phyloP scores from a whole-genome alignment of 1,139 yeast species.

The Sugiyamaella neomexicana region DNA sequence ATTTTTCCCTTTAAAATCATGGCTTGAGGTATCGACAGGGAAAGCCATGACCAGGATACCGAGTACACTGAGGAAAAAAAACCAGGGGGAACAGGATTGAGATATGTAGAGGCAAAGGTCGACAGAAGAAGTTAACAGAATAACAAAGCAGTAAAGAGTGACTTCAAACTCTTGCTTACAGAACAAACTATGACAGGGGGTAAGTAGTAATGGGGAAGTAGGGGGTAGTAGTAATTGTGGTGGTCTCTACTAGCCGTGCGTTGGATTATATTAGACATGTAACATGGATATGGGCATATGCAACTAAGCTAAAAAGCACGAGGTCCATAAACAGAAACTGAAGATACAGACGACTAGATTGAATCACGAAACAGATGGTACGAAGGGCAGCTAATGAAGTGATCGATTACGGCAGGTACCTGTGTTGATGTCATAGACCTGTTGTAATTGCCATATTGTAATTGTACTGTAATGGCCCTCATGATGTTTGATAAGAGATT shows the following conservation, averaged over 20 bases:
- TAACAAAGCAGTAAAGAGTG: background rate
- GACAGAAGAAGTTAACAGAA: background rate
- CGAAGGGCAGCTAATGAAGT: too few species aligned
- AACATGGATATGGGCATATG: background rate
- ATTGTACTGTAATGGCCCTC: too few species aligned
- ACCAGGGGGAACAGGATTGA: background rate
- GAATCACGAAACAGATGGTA: too few species aligned
- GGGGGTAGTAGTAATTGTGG: background rate
- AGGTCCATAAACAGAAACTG: too few species aligned
- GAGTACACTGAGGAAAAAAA: background rate
- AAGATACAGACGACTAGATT: too few species aligned
- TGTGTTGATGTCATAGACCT: too few species aligned
- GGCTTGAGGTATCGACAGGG: background rate
- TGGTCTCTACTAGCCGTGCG: background rate
- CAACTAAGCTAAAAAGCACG: too few species aligned
- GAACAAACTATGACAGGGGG: background rate
- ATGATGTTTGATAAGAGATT: too few species aligned
- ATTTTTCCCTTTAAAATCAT: background rate
- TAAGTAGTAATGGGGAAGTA: background rate
- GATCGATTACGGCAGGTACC: too few species aligned
- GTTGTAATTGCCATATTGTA: too few species aligned
- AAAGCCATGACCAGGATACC: slow-evolving; percentile 6
- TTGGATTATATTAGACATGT: background rate
- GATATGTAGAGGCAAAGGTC: background rate
- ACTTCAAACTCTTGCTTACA: background rate